Percentiles rank a stretch among this genome's conserved stretches.
Conservation (phyloP, 108 stramenopile species). For the Pseudonitzschia multiseries region DNA sequence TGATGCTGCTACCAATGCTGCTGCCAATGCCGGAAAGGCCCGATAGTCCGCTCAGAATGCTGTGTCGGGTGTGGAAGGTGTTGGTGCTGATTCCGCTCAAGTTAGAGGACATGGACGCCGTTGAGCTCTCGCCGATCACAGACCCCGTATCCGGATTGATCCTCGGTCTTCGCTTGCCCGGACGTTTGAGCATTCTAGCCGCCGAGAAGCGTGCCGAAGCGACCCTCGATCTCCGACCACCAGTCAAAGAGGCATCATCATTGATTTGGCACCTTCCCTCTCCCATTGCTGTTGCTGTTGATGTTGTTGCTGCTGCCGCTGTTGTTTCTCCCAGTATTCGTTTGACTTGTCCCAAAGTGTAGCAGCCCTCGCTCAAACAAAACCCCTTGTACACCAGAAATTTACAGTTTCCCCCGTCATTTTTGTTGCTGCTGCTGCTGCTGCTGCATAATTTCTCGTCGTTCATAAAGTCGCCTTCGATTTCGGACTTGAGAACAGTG, state of each 20-base stretch:
- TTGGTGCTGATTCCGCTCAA: neutral
- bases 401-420: neutral
- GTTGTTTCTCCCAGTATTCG: constrained; percentile 28
- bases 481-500: constrained; percentile 11
- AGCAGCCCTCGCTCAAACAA: constrained; percentile 38
- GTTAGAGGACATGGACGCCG: constrained; percentile 13
- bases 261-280: neutral
- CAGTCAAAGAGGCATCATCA: too few relatives aligned
- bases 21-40: neutral
- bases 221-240: neutral
- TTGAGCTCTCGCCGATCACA: constrained; percentile 21
- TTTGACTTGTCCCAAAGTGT: constrained; percentile 42
- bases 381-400: constrained; percentile 50
- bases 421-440: neutral
- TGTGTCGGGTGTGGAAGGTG: neutral
- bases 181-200: constrained; percentile 8
- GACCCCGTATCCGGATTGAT: constrained; percentile 37
- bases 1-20: neutral
- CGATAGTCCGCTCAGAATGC: constrained; percentile 12
- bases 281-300: constrained; percentile 11
- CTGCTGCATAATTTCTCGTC: neutral
- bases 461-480: neutral
- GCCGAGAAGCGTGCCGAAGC: neutral
- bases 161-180: constrained; percentile 11
- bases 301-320: neutral